phyloP scores from a whole-genome alignment of 2,329 filamentous ascomycete genomes.

The Ophiocordyceps camponoti-rufipedis region DNA sequence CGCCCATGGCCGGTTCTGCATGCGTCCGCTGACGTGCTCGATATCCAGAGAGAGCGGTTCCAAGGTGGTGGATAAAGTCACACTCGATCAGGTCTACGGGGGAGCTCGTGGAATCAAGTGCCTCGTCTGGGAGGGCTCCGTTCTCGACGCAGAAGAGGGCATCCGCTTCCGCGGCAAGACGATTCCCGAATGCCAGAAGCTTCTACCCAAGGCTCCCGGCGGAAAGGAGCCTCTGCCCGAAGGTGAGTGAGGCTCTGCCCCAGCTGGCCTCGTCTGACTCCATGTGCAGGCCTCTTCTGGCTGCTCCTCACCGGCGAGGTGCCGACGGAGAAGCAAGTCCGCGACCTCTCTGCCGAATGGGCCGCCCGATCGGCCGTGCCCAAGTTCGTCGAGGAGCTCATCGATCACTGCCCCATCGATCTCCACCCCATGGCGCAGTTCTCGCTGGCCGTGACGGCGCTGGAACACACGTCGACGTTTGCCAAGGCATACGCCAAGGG shows the following conservation, averaged over 20 bases:
- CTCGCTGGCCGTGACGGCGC: conserved; percentile 90
- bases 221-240: conserved; percentile 95
- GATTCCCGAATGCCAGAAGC: conserved; percentile 94
- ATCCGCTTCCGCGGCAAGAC: conserved; percentile 99
- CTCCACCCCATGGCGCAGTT: conserved; percentile 99
- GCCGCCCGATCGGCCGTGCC: conserved; percentile 91
- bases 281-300: conserved; percentile 76
- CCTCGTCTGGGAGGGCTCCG: conserved; percentile 96
- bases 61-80: conserved; percentile 95
- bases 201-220: conserved; percentile 91
- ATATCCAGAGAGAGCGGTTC: conserved; percentile 64
- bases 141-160: conserved; percentile 95
- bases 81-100: conserved; percentile 97
- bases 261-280: neutral
- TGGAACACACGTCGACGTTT: conserved; percentile 96
- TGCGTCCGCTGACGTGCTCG: conserved; percentile 1
- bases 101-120: conserved; percentile 98
- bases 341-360: conserved; percentile 96
- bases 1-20: neutral
- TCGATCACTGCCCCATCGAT: conserved; percentile 97
- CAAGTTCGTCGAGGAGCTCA: conserved; percentile 97
- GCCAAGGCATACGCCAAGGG: conserved; percentile 98
- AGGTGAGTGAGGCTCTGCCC: conserved; percentile 36
- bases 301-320: conserved; percentile 96
- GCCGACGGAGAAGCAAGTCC: conserved; percentile 93